phyloP scores from a whole-genome alignment of 1,284 basidiomycete species.

The Fomitiporia mediterranea region DNA sequence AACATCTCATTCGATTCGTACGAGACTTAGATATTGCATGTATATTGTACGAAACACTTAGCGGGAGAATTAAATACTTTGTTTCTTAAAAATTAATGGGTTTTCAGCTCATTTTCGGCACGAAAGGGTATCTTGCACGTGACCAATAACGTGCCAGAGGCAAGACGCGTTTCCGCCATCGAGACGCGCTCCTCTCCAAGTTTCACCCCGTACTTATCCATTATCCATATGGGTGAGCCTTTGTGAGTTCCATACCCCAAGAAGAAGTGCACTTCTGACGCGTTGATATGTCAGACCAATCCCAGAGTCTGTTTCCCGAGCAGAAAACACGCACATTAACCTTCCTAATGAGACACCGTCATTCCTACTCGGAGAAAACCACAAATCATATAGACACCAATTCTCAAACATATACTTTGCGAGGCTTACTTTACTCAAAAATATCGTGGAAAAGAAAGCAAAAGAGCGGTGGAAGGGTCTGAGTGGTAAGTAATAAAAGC shows the following conservation, averaged over 20 bases:
- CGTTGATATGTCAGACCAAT: constrained; percentile 4
- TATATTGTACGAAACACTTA: no score
- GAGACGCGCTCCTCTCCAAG: not conserved
- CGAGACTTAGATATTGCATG: no score
- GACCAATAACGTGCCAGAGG: no score
- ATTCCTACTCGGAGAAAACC: constrained; percentile 12
- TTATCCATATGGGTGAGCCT: not conserved
- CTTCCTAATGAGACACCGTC: constrained; percentile 16
- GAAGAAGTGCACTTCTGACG: not conserved
- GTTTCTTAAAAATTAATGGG: no score
- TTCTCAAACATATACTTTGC: constrained; percentile 93
- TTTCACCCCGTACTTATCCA: not conserved
- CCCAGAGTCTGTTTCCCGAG: not conserved
- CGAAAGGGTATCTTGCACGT: no score
- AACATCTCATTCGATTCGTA: no score
- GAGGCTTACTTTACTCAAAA: constrained; percentile 61
- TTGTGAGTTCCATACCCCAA: not conserved
- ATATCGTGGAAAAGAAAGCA: constrained; percentile 62
- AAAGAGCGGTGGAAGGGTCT: constrained; percentile 60
- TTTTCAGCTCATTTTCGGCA: no score
- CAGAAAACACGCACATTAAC: not conserved
- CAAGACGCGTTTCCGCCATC: not conserved
- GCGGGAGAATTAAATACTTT: no score
- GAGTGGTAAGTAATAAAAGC: constrained; percentile 41
- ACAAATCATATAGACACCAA: constrained; percentile 65